phyloP scores from a whole-genome alignment of 2,329 filamentous ascomycete species.

The Ophiostoma montium region DNA sequence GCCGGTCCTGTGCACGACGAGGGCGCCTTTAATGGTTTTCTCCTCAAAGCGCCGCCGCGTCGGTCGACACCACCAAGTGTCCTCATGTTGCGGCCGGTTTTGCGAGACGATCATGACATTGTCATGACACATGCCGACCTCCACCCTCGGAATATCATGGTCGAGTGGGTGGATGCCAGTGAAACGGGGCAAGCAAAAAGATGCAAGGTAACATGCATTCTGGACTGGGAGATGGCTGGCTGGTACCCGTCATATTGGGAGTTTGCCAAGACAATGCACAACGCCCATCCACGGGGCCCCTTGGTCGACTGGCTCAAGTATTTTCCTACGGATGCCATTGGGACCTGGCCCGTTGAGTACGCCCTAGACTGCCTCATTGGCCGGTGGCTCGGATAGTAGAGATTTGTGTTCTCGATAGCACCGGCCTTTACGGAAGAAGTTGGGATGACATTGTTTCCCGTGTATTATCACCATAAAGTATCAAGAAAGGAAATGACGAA shows the following conservation, averaged over 20 bases:
- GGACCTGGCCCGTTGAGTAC: constrained; percentile 1
- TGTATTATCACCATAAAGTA: too few relatives aligned
- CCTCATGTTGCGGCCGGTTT: constrained; percentile 1
- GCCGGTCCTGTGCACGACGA: background rate
- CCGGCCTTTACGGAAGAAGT: too few relatives aligned
- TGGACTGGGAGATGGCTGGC: constrained; percentile 9
- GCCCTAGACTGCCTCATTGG: constrained; percentile 2
- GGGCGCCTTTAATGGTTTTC: background rate
- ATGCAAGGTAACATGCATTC: constrained; percentile 4
- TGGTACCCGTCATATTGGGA: constrained; percentile 8
- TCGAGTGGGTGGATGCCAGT: background rate
- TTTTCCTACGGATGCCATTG: constrained; percentile 3
- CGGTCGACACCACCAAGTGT: background rate
- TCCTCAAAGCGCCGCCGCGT: background rate
- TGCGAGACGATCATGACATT: constrained; percentile 1
- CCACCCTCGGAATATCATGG: constrained; percentile 11
- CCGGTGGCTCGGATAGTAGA: constrained; percentile 7
- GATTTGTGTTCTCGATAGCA: too few relatives aligned
- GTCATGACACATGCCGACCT: constrained; percentile 11
- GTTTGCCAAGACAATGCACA: constrained; percentile 2
- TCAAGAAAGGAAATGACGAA: too few relatives aligned
- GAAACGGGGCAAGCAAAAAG: background rate
- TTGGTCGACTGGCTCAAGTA: background rate
- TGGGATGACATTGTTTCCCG: too few relatives aligned
- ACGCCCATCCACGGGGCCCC: background rate